A percentile compares a stretch with the other conserved stretches of the same genome.
Evolutionary conservation across 2,329 filamentous ascomycete genomes (phyloP).

Genomic region (Incumbomyces delicatus): DNA sequence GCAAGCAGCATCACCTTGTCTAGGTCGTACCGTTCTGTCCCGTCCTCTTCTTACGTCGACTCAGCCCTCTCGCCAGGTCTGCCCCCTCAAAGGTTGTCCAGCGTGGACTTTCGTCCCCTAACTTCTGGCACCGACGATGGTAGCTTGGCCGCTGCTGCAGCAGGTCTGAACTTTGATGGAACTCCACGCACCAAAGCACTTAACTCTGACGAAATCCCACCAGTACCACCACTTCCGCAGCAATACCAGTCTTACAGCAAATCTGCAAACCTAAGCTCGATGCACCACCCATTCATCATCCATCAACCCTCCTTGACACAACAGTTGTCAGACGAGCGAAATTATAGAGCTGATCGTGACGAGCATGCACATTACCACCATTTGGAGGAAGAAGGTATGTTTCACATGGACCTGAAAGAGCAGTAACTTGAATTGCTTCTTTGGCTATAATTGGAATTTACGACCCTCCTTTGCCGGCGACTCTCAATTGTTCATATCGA

Average conservation of each 20-base stretch:
- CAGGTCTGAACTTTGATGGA: slow-evolving; percentile 79
- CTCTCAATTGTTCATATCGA: slow-evolving; percentile 10
- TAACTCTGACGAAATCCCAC: slow-evolving; percentile 59
- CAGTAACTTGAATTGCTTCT: background rate
- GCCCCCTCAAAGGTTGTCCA: slow-evolving; percentile 59
- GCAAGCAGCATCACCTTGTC: slow-evolving; percentile 45
- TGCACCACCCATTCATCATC: slow-evolving; percentile 34
- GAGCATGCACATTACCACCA: slow-evolving; percentile 46
- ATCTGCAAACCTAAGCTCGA: slow-evolving; percentile 26
- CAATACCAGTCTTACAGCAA: slow-evolving; percentile 25
- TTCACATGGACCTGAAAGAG: slow-evolving; percentile 77
- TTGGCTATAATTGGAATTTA: slow-evolving; percentile 8
- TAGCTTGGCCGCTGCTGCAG: slow-evolving; percentile 76
- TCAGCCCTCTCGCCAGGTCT: slow-evolving; percentile 39
- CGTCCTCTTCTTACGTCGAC: slow-evolving; percentile 47
- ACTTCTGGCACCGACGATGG: slow-evolving; percentile 80
- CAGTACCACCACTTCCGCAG: slow-evolving; percentile 73
- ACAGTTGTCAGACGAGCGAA: slow-evolving; percentile 43
- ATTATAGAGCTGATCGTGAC: slow-evolving; percentile 60
- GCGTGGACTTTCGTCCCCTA: slow-evolving; percentile 63
- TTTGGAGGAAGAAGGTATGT: slow-evolving; percentile 80
- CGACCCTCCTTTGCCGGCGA: slow-evolving; percentile 6
- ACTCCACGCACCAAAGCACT: slow-evolving; percentile 60
- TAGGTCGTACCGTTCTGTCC: slow-evolving; percentile 69
- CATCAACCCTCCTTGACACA: slow-evolving; percentile 36